Evolutionary conservation across 2,329 filamentous ascomycete genomes (phyloP).

Genomic region (Aureobasidium uvarum): DNA sequence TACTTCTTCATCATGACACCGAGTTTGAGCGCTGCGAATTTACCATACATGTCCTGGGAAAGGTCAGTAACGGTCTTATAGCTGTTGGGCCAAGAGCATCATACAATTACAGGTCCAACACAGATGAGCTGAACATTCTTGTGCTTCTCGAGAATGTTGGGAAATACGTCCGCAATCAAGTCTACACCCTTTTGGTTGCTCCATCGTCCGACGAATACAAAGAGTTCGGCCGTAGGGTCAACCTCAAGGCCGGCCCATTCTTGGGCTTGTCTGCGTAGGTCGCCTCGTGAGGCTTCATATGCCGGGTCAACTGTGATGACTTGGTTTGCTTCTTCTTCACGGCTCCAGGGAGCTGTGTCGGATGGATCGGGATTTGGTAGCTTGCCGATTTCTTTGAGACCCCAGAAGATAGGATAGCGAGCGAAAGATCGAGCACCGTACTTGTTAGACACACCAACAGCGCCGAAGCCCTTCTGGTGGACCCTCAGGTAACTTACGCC

Average conservation of each 20-base stretch:
- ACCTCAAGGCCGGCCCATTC: slow-evolving; percentile 65
- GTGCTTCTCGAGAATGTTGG: slow-evolving; percentile 59
- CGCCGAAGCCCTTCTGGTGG: slow-evolving; percentile 66
- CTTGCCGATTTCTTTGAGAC: slow-evolving; percentile 60
- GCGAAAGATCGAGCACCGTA: slow-evolving; percentile 67
- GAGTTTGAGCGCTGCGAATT: slow-evolving; percentile 66
- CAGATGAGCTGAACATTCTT: slow-evolving; percentile 61
- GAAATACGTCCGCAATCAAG: slow-evolving; percentile 67
- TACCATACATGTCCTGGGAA: slow-evolving; percentile 54
- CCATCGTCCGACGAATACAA: slow-evolving; percentile 69
- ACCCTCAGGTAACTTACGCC: slow-evolving; percentile 64
- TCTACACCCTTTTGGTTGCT: slow-evolving; percentile 68
- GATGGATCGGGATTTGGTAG: slow-evolving; percentile 65
- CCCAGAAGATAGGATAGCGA: slow-evolving; percentile 68
- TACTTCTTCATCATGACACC: slow-evolving; percentile 64
- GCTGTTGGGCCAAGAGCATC: not conserved
- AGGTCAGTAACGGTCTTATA: not conserved
- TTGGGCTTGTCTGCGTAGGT: slow-evolving; percentile 61
- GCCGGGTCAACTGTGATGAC: slow-evolving; percentile 54
- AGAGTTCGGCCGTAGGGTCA: slow-evolving; percentile 60
- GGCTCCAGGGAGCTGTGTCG: slow-evolving; percentile 61
- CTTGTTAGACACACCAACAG: slow-evolving; percentile 66
- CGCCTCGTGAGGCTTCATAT: slow-evolving; percentile 55
- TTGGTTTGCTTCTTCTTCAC: slow-evolving; percentile 51
- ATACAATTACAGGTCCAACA: slow-evolving; percentile 63